Evolutionary conservation across 768 basidiomycete genomes (phyloP), one percentile per base, ranked within the genome.

Genomic region (Psilocybe azurescens): DNA sequence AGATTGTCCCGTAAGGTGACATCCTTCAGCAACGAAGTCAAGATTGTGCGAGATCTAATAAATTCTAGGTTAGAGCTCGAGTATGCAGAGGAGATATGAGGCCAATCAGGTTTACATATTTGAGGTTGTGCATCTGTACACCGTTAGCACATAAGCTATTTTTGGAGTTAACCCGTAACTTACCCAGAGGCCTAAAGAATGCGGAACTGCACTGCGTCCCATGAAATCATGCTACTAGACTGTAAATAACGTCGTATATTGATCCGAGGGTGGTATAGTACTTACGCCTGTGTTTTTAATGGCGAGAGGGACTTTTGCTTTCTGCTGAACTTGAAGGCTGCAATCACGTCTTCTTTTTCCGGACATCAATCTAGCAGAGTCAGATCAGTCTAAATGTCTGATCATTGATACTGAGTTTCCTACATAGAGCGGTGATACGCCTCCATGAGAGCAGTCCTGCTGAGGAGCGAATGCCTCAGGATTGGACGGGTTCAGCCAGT

Each of bases 271-370:
- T 13, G 20, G 70, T 76, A 64, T 66, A 3, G 24, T 41, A 16
- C 62, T n/a, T 52, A 83, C 82, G 29, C 84, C 84, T 16, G 83
- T 83, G 61, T 85, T 86, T 66, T 83, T 83, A 24, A 86, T 74
- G 13, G 78, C 78, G 13, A 86, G 65, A 9, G 81, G 78, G n/a
- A 81, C 69, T 3, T 68, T 6, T 77, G 76, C 46, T 65, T 62
- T 61, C 72, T 77, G 11, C 77, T 73, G 62, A 84, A 86, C n/a
- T 66, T 68, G 41, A 82, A 82, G 0, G 82, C 83, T 2, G 78
- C 76, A 9, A 70, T 60, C 1, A 85, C 79, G 57, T 86, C 83
- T 29, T 73, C 61, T 29, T 74, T 8, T 64, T 61, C 9, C 65
- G 67, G 13, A 85, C 80, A 68, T 84, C 79, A 60, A 84, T 76